Evolutionary conservation across 345 rosid genomes (phyloP).

Genomic region (Lepidium sativum): DNA sequence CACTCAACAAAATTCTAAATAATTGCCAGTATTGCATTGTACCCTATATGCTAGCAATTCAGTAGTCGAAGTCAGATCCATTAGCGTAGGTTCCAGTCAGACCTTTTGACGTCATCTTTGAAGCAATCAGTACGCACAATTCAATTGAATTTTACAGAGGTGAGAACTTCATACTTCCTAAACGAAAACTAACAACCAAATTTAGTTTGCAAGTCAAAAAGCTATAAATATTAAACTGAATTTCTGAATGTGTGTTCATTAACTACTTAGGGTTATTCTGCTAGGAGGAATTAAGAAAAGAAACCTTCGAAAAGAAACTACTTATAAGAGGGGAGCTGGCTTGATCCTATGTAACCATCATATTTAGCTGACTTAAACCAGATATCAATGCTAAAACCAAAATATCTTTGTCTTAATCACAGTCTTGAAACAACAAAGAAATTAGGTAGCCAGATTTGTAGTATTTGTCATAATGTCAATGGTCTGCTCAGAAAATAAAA

Average conservation of each 20-base stretch:
- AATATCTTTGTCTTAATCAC: background rate
- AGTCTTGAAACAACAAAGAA: background rate
- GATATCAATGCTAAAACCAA: conserved; percentile 10
- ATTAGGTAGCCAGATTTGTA: background rate
- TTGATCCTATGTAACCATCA: background rate
- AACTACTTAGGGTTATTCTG: conserved; percentile 1
- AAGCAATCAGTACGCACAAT: conserved; percentile 25
- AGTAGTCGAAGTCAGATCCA: conserved; percentile 25
- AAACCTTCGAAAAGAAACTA: too few relatives aligned
- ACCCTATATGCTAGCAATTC: conserved; percentile 29
- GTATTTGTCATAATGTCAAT: conserved; percentile 6
- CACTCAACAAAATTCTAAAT: conserved; percentile 17
- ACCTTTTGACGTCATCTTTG: conserved; percentile 29
- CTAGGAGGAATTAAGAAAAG: background rate
- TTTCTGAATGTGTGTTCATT: background rate
- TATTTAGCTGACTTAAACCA: conserved; percentile 1
- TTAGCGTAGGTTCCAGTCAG: conserved; percentile 28
- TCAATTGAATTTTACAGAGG: conserved; percentile 18
- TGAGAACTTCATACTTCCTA: conserved; percentile 19
- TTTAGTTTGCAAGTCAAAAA: conserved; percentile 16
- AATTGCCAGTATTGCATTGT: conserved; percentile 29
- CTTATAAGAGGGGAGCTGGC: conserved; percentile 1
- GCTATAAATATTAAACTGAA: background rate
- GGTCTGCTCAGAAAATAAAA: background rate
- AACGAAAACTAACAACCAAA: conserved; percentile 22